Evolutionary conservation across 1,284 basidiomycete genomes (phyloP), one percentile per base, ranked within the genome.

Genomic region (Apiotrichum porosum): DNA sequence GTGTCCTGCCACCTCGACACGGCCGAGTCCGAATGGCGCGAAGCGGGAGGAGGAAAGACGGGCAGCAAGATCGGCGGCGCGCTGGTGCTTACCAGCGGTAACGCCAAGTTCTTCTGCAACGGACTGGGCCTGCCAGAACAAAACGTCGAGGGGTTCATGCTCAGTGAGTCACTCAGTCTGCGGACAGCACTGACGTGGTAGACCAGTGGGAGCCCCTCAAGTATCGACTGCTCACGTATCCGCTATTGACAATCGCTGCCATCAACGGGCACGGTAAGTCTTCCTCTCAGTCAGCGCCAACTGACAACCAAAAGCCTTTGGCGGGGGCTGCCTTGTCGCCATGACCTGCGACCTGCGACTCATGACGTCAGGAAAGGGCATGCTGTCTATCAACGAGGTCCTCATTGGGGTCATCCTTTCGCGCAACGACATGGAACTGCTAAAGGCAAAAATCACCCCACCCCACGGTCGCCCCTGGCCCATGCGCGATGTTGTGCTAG

Each of bases 311-410:
- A 12, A 6, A 28, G 26, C 26, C 49, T 95, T 89, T 67, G 91
- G 91, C 3, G 91, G 79, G 9, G 92, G 83, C 9, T 83, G 88
- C 63, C 82, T 89, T 61, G 74, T 93, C n/a, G 80, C 86, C 1
- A 73, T 92, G 40, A 80, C 79, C 3, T 93, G 89, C 23, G 37
- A 38, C 28, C 22, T 26, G 23, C 37, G 37, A 17, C 23, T 24
- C 37, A 28, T 26, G 23, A 38, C 37, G 8, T 26, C 24, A 17
- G 37, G 37, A 15, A 82, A 80, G 62, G 85, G 86, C 5, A 91
- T 87, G 83, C 73, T 89, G 46, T 88, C 82, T 68, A 93, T 95
- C 90, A 95, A 94, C 66, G 91, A 95, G n/a, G 39, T 83, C 83
- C 0, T 83, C 90, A 60, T 78, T 81, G 4, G 77, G 80, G 8